Evolutionary conservation across 441 rosid genomes (phyloP), one percentile per base, ranked within the genome.

Genomic region (Kokia cookei): DNA sequence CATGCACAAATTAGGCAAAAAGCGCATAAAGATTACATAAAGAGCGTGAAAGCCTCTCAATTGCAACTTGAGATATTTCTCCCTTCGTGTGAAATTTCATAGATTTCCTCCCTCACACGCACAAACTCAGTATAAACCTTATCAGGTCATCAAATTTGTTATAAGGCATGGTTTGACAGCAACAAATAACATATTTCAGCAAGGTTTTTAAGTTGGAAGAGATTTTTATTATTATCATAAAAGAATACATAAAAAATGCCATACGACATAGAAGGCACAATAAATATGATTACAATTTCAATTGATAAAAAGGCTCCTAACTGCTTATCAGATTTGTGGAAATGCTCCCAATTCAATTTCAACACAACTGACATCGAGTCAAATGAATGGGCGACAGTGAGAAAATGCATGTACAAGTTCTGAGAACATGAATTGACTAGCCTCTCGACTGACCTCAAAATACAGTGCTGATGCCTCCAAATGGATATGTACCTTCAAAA

Each of bases 361-460:
- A 70, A 51, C 24, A 45, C 35, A 66, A n/a, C 48, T 43, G 62
- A 19, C 75, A 69, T 42, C 13, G 65, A 76, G 19, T 68, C 40
- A 42, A 15, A 58, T 17, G 66, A 68, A 73, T 32, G 62, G 57
- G 32, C 62, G 40, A 79, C 24, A 62, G 17, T 24, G 42, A 48
- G 40, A 42, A 74, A 65, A 42, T 50, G 37, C 24, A 79, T 43
- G 60, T 67, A 82, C 80, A 70, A 65, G 26, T 77, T 67, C 72
- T 35, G 27, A 24, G 58, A 61, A 65, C 51, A 47, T 32, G 50
- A 66, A 72, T 63, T 29, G 22, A 66, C 76, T 64, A 70, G 68
- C 80, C 76, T 77, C 77, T 73, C 48, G 12, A 75, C 70, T 78
- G 65, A 75, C 74, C 73, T 80, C 66, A 14, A 50, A 76, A 26